Evolutionary conservation across 306 rosid genomes (phyloP).

Genomic region (Begonia peltatifolia): DNA sequence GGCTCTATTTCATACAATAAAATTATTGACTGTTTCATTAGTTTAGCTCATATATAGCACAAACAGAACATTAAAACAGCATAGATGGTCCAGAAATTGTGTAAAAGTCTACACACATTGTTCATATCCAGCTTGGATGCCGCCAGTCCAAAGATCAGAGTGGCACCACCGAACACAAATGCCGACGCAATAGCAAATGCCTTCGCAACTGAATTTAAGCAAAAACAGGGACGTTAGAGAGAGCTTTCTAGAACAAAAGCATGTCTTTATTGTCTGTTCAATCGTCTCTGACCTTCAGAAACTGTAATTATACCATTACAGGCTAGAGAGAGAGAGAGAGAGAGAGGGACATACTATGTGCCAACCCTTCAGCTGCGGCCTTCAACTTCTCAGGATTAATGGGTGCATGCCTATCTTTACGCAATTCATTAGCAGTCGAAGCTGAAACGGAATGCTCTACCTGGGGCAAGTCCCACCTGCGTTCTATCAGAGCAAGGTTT

Average conservation of each 20-base stretch:
- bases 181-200: conserved; percentile 73
- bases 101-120: conserved; percentile 30
- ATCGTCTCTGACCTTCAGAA: too few relatives aligned
- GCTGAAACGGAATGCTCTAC: conserved; percentile 26
- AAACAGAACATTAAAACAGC: neutral
- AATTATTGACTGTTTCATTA: neutral
- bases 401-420: conserved; percentile 32
- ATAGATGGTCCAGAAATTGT: conserved; percentile 2
- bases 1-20: conserved; percentile 24
- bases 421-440: conserved; percentile 85
- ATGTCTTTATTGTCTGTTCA: neutral
- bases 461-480: conserved; percentile 71
- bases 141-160: conserved; percentile 46
- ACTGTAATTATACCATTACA: too few relatives aligned
- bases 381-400: conserved; percentile 65
- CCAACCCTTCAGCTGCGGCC: conserved; percentile 85
- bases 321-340: neutral
- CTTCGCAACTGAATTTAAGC: conserved; percentile 46
- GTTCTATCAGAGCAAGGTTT: neutral
- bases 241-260: neutral
- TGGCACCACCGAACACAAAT: conserved; percentile 59
- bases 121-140: conserved; percentile 57
- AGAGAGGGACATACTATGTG: conserved; percentile 30
- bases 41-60: neutral
- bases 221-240: neutral